Evolutionary conservation across 495 filamentous ascomycete genomes (phyloP).

Genomic region (Glonium stellatum): DNA sequence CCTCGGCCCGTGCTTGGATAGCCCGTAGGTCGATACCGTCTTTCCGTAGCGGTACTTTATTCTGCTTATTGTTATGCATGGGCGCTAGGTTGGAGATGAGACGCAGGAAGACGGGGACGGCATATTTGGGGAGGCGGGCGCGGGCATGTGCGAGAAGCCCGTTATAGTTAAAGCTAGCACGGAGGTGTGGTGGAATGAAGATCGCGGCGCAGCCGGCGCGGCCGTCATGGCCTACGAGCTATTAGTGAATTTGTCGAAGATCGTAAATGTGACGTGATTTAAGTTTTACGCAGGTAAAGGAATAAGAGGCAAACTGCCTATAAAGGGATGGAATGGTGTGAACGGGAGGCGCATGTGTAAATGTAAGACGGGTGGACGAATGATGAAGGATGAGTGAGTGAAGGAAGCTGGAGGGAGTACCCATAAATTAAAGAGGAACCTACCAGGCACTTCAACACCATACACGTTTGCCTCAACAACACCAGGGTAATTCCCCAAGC

Average conservation of each 20-base stretch:
- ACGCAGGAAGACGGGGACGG: slow-evolving; percentile 69
- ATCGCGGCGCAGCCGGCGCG: slow-evolving; percentile 39
- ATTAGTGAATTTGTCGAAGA: neutral
- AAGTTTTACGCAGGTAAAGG: too few relatives aligned
- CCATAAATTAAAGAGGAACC: neutral
- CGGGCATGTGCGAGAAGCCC: slow-evolving; percentile 41
- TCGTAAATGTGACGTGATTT: too few relatives aligned
- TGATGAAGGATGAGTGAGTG: too few relatives aligned
- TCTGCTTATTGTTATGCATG: slow-evolving; percentile 81
- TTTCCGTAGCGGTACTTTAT: slow-evolving; percentile 64
- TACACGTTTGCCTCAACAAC: slow-evolving; percentile 74
- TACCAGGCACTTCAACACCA: slow-evolving; percentile 58
- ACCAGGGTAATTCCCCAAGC: slow-evolving; percentile 57
- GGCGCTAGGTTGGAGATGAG: slow-evolving; percentile 52
- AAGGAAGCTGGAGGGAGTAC: neutral
- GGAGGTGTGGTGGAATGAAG: slow-evolving; percentile 29
- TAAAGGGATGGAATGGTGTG: too few relatives aligned
- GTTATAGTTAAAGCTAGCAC: slow-evolving; percentile 27
- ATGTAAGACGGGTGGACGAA: too few relatives aligned
- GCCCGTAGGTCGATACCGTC: slow-evolving; percentile 59
- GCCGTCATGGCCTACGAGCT: slow-evolving; percentile 30
- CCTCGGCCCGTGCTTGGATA: slow-evolving; percentile 17
- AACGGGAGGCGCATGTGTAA: too few relatives aligned
- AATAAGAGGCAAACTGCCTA: too few relatives aligned
- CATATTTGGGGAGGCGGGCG: slow-evolving; percentile 60